A percentile compares a stretch with the other conserved stretches of the same genome.
Conservation (phyloP, 2,329 filamentous ascomycete genomes). For the Nothophoma quercina region DNA sequence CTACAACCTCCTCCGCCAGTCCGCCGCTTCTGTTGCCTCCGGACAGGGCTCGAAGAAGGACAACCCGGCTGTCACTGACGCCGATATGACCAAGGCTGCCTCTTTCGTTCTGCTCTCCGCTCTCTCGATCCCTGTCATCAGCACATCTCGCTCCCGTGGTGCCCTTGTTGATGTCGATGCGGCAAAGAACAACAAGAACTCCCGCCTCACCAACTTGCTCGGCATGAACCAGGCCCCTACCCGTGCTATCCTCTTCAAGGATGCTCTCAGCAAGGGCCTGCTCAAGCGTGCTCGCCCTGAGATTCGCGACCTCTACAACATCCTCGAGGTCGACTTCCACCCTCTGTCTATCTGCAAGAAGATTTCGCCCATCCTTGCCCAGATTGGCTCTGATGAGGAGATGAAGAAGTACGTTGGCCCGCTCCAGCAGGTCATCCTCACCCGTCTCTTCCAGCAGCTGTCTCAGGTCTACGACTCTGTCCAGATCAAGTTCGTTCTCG, state of each 20-base stretch:
- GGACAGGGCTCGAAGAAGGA: constrained; percentile 93
- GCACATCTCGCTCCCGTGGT: constrained; percentile 93
- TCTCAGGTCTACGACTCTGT: constrained; percentile 99
- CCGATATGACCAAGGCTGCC: constrained; percentile 90
- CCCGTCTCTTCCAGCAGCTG: constrained; percentile 96
- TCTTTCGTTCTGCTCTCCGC: constrained; percentile 96
- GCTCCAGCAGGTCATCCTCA: constrained; percentile 97
- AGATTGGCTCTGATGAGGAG: constrained; percentile 92
- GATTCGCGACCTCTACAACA: constrained; percentile 97
- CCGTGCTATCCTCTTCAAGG: constrained; percentile 90
- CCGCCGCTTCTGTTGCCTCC: constrained; percentile 79
- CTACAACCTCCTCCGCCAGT: constrained; percentile 95
- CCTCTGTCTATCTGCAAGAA: constrained; percentile 98
- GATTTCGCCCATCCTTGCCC: constrained; percentile 92
- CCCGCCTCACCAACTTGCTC: constrained; percentile 91
- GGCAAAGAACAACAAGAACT: constrained; percentile 98
- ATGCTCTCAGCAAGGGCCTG: constrained; percentile 92
- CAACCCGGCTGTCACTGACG: constrained; percentile 87
- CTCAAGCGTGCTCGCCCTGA: constrained; percentile 91
- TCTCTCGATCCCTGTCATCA: constrained; percentile 98
- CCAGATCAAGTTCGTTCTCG: constrained; percentile 90
- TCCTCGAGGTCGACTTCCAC: constrained; percentile 98
- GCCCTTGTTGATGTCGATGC: constrained; percentile 97
- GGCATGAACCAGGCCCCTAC: constrained; percentile 92
- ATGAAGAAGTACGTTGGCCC: constrained; percentile 98